Evolutionary conservation across 768 basidiomycete genomes (phyloP), one percentile per base, ranked within the genome.

Genomic region (Kwoniella bestiolae): DNA sequence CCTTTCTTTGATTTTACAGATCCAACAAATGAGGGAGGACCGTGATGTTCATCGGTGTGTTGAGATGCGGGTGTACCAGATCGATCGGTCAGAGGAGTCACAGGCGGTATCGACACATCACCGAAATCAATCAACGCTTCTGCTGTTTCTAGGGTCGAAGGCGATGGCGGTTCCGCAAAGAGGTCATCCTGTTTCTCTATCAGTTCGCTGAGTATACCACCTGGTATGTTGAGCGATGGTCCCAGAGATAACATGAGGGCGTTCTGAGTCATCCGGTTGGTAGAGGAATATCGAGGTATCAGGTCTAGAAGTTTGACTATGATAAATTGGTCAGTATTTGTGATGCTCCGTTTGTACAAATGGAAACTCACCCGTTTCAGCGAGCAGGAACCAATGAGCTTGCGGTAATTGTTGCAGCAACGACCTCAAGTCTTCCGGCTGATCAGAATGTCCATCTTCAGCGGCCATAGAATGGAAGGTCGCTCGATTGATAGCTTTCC

Each of bases 241-340:
- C 91, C 93, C 77, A 97, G 88, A 55, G 95, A 89, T 34, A 94
- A 83, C 52, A 94, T 83, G 71, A 97, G 80, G 74, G 96, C 96
- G 79, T 89, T 89, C 69, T 96, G 81, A 2, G 92, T 91, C 94
- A 97, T 97, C 82, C 91, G 92, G 35, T 92, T 97, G 72, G 87
- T 86, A 68, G 85, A 85, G 73, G 85, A 84, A 67, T 86, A 85
- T 60, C 83, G 84, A 0, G 91, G 87, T 14, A 92, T 94, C 46
- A 86, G 87, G 47, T 86, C 87, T 69, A 95, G 90, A 38, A 96
- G 84, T 38, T 72, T 72, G 57, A 77, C 73, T 72, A 12, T 1
- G 12, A 49, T 9, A 49, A 56, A 25, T 8, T 28, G 28, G 26
- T 51, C 23, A 61, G 50, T 14, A 21, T 11, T 7, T 14, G 23